Evolutionary conservation across 2,329 filamentous ascomycete species (phyloP), one percentile per base, ranked within the genome.

Genomic region (Penicillium sp.): DNA sequence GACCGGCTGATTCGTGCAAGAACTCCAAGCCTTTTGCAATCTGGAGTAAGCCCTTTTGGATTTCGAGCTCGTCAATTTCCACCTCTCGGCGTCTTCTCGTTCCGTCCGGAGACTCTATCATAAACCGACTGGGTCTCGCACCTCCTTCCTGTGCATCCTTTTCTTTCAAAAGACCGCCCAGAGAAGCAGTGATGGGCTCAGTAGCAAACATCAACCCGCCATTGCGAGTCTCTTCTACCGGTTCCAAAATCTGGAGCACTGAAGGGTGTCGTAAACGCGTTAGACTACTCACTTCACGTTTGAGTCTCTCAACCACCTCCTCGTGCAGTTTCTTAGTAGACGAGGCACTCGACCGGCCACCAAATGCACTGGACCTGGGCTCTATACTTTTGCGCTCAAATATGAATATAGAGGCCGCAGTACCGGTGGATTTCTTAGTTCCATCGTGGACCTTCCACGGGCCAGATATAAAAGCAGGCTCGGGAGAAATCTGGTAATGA

Each of bases 381-480:
- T 97, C 92, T 55, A 99, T 78, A 0, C 85, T 84, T 75, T 95
- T 96, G 70, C 86, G 87, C 63, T 99, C 94, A 71, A 97, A 97
- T 63, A 97, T 86, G 67, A 97, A 99, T 63, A 97, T 86, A 16
- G 92, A 97, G 55, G 88, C 94, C 7, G 87, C 74, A 71, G 94
- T 96, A 63, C 90, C 90, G 0, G 91, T 96, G 28, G 89, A 91
- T 76, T 97, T 97, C 77, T 95, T 95, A 79, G 96, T 97, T 58
- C 90, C 92, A 77, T 97, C 92, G 81, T 93, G 93, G 67, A 99
- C 94, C 78, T 91, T 96, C 94, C 94, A 99, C 58, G 92, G 90
- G 18, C 94, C 94, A 16, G 92, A 90, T 52, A 85, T 85, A 52
- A 91, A 89, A n/a, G 85, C 87, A 11, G 89, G 83, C 59, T 84